A percentile compares a stretch with the other conserved stretches of the same genome.
Conservation (phyloP, 352 stramenopile species). For the Bremia lactucae region DNA sequence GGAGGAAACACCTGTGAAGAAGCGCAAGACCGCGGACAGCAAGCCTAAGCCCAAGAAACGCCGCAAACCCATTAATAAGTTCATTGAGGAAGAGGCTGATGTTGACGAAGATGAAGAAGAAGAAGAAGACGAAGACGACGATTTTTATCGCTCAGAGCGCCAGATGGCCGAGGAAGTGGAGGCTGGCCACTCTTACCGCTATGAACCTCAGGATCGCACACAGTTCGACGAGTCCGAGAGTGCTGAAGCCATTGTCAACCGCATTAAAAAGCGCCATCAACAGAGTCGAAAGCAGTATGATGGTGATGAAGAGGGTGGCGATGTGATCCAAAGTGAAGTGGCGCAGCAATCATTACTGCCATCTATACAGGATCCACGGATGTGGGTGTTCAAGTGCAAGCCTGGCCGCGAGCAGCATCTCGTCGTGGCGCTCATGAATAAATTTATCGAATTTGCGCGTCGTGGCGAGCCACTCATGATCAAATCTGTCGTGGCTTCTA, state of each 20-base stretch:
- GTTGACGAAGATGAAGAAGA: constrained; percentile 83
- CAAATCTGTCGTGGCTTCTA: constrained; percentile 81
- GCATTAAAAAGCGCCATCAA: constrained; percentile 83
- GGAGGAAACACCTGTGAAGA: constrained; percentile 52
- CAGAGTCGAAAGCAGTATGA: constrained; percentile 79
- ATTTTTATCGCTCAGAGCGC: constrained; percentile 70
- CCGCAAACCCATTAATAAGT: constrained; percentile 79
- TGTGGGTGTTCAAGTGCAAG: constrained; percentile 89
- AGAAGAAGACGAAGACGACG: constrained; percentile 75
- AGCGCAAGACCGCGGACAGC: constrained; percentile 52
- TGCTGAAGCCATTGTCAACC: constrained; percentile 78
- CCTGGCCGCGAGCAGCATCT: constrained; percentile 79
- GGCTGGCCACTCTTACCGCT: constrained; percentile 46
- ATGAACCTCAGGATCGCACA: constrained; percentile 65
- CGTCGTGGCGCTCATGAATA: constrained; percentile 85
- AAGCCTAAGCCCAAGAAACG: constrained; percentile 81
- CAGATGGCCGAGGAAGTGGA: constrained; percentile 71
- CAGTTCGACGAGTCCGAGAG: constrained; percentile 72
- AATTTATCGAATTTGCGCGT: constrained; percentile 78
- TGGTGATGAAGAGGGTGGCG: constrained; percentile 72
- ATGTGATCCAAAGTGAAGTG: constrained; percentile 78
- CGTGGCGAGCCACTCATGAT: constrained; percentile 76
- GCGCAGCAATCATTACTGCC: constrained; percentile 81
- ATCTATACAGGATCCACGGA: constrained; percentile 81
- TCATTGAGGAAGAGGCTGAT: constrained; percentile 84